A percentile compares a stretch with the other conserved stretches of the same genome.
phyloP scores from a whole-genome alignment of 2,329 filamentous ascomycete species.

The Xylariaceae sp. region DNA sequence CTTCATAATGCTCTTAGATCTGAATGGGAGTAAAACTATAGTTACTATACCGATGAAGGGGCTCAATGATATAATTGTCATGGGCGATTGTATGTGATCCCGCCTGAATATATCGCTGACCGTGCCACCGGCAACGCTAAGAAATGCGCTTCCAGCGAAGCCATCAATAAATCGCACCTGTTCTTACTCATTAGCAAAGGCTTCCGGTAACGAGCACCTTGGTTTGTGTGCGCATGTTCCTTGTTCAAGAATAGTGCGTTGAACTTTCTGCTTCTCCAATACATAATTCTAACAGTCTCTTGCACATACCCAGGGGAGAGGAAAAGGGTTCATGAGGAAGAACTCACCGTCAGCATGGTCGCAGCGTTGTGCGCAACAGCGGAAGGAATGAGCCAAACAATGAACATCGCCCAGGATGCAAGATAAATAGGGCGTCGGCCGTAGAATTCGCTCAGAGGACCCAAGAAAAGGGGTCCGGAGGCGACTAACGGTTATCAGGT shows the following conservation, averaged over 20 bases:
- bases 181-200: neutral
- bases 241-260: neutral
- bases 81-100: conserved; percentile 68
- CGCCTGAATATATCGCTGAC: conserved; percentile 74
- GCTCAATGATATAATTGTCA: conserved; percentile 71
- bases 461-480: conserved; percentile 60
- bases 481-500: conserved; percentile 35
- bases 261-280: neutral
- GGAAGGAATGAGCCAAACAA: conserved; percentile 77
- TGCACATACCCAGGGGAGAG: too few species aligned
- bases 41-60: conserved; percentile 57
- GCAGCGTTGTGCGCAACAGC: conserved; percentile 77
- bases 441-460: conserved; percentile 71
- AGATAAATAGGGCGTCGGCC: conserved; percentile 80
- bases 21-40: neutral
- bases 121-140: conserved; percentile 76
- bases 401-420: conserved; percentile 65
- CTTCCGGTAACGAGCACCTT: neutral
- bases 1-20: neutral
- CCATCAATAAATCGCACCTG: conserved; percentile 70
- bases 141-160: conserved; percentile 63
- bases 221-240: neutral
- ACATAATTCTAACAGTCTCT: neutral
- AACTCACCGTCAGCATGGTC: conserved; percentile 62
- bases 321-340: neutral